Percentiles rank a stretch among this genome's conserved stretches.
These are phyloP conservation scores for Nothophytophthora sp. DNA, from an alignment of 352 stramenopile genomes.

Conservation along the genomic window DNA sequence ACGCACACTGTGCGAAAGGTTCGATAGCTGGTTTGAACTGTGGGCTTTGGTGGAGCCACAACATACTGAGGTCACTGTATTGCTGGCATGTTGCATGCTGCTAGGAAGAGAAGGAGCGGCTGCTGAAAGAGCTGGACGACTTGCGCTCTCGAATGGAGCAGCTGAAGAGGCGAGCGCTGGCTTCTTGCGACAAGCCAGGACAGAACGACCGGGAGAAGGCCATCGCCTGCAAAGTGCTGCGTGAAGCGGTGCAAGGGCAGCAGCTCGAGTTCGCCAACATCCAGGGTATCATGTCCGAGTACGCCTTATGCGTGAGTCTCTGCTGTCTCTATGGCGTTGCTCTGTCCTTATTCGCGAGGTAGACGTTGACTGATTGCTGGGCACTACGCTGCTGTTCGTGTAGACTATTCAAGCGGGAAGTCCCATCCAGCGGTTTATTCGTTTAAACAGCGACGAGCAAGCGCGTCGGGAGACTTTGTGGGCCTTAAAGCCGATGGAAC, in stretches of 20 bases:
- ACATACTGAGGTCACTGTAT: neutral
- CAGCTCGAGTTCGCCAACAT: conserved; percentile 40
- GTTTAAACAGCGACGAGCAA: conserved; percentile 14
- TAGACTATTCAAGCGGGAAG: conserved; percentile 37
- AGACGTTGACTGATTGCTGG: neutral
- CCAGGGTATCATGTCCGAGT: conserved; percentile 44
- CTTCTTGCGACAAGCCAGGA: conserved; percentile 16
- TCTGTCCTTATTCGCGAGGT: neutral
- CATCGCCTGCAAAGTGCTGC: conserved; percentile 30
- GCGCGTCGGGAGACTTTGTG: conserved; percentile 17
- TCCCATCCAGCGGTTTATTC: conserved; percentile 32
- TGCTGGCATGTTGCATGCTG: too few relatives aligned
- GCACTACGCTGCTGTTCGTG: neutral
- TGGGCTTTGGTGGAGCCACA: neutral
- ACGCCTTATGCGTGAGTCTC: conserved; percentile 31
- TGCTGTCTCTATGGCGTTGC: neutral
- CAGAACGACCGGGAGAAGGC: conserved; percentile 27
- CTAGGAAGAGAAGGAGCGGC: conserved; percentile 30
- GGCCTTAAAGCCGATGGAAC: conserved; percentile 26
- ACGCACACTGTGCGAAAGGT: conserved; percentile 40
- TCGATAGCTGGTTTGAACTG: neutral
- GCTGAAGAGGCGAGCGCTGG: conserved; percentile 26
- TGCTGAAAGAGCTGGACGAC: conserved; percentile 20
- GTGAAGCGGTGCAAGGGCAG: conserved; percentile 34
- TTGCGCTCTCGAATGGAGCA: conserved; percentile 23